Conservation (phyloP, 1,284 basidiomycete genomes). For the Cronartium quercuum region DNA sequence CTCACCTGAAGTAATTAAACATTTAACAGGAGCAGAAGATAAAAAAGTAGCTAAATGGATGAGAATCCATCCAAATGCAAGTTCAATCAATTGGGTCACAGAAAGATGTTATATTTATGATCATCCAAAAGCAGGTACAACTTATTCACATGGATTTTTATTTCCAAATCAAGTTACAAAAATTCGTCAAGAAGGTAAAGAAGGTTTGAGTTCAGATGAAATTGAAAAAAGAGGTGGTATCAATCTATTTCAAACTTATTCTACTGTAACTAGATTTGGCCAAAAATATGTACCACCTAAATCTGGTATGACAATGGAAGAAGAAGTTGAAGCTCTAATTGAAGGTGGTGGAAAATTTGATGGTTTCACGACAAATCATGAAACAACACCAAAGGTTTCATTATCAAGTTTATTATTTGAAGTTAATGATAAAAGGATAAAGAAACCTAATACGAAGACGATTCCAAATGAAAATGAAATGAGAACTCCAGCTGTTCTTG, state of each 20-base stretch:
- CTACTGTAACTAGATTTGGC: slow-evolving; percentile 79
- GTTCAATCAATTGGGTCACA: slow-evolving; percentile 76
- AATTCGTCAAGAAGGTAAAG: slow-evolving; percentile 53
- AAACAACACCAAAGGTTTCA: slow-evolving; percentile 54
- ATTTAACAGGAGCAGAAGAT: slow-evolving; percentile 82
- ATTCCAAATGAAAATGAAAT: slow-evolving; percentile 39
- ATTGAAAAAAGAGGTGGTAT: slow-evolving; percentile 42
- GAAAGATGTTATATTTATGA: slow-evolving; percentile 98
- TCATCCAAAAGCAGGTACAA: slow-evolving; percentile 83
- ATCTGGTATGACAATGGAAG: slow-evolving; percentile 60
- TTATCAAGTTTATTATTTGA: slow-evolving; percentile 48
- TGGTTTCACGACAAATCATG: slow-evolving; percentile 28
- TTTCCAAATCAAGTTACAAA: slow-evolving; percentile 82
- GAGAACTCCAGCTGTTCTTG: slow-evolving; percentile 52
- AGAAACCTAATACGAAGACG: slow-evolving; percentile 17
- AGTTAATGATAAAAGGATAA: slow-evolving; percentile 46
- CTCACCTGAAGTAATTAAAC: slow-evolving; percentile 61
- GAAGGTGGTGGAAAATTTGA: slow-evolving; percentile 62
- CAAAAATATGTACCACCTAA: slow-evolving; percentile 68
- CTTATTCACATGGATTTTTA: slow-evolving; percentile 90
- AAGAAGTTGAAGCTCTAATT: slow-evolving; percentile 84
- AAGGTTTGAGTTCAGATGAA: slow-evolving; percentile 49
- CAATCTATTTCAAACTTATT: slow-evolving; percentile 57
- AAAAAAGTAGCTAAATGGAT: slow-evolving; percentile 92
- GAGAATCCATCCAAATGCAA: slow-evolving; percentile 71